phyloP scores from a whole-genome alignment of 2,329 filamentous ascomycete species.

The Ascochyta rabiei region DNA sequence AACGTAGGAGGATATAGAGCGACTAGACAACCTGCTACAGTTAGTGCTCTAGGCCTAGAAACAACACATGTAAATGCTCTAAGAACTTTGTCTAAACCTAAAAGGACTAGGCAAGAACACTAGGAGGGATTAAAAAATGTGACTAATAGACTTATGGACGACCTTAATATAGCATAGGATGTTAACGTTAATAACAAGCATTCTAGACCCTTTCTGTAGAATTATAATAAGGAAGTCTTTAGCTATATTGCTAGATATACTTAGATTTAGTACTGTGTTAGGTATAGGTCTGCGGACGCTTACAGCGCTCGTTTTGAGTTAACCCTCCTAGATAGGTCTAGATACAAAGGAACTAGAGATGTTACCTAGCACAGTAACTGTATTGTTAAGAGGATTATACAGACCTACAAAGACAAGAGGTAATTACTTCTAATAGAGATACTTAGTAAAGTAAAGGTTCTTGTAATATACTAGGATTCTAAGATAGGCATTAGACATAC shows the following conservation, averaged over 20 bases:
- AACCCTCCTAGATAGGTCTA: conserved; percentile 7
- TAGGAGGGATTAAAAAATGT: background rate
- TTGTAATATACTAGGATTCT: too few relatives aligned
- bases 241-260: conserved; percentile 3
- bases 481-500: too few relatives aligned
- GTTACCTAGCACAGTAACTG: too few relatives aligned
- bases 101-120: background rate
- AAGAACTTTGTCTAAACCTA: background rate
- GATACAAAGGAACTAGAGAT: too few relatives aligned
- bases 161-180: background rate
- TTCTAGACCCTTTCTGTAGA: background rate
- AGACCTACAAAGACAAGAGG: too few relatives aligned
- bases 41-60: background rate
- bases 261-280: background rate
- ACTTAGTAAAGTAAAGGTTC: too few relatives aligned
- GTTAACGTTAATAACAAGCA: background rate
- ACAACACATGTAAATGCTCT: background rate
- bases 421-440: too few relatives aligned
- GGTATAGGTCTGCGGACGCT: background rate
- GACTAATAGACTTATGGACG: background rate
- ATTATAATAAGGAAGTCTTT: background rate
- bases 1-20: background rate
- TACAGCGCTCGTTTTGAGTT: conserved; percentile 18
- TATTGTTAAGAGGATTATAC: too few relatives aligned
- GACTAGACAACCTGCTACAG: background rate